Base-by-base conservation (phyloP, 257 asterid genomes). In the Salvia rosmarinus region DNA sequence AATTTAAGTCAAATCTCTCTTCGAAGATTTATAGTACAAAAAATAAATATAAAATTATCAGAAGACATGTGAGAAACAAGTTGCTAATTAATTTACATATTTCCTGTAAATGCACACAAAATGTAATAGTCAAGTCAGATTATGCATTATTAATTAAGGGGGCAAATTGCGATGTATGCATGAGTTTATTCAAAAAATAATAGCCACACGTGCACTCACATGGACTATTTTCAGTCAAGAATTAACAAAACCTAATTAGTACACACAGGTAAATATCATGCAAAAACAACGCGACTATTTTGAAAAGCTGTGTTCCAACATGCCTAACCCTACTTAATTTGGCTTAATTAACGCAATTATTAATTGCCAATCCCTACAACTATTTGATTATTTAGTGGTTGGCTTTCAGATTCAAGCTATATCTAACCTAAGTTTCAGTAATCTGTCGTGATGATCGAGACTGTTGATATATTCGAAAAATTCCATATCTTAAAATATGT, bases 281-380 rank as follows among this genome's bases (percentile, higher is more conserved):
- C 50, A 72, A 60, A 47, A 32, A 71, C 60, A 71, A 19, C 50
- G 17, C 60, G 11, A 71, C 40, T 58, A 44, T 16, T 19, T 43
- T 43, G 5, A 1, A 49, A 34, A 35, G 5, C 4, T 49, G 63
- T 39, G 70, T 49, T 49, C 68, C 75, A 71, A 43, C 67, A 70
- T 55, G 66, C 74, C 75, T 35, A 72, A 20, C 64, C 51, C 55
- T 51, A 72, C 13, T 50, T 72, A 61, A 23, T 35, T 35, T 14
- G 12, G 47, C 39, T 25, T 14, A 12, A 35, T 50, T 50, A 32
- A 51, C 21, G 14, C 6, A 12, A 19, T 68, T 34, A 11, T 42
- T 40, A 40, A 40, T 56, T 57, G 35, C 47, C 47, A 57, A 56
- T 40, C 60, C 60, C 49, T 11, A 58, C 34, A 51, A 16, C 68